Evolutionary conservation across 1,139 yeast species (phyloP), one percentile per base, ranked within the genome.

Genomic region (Candida sanyaensis): DNA sequence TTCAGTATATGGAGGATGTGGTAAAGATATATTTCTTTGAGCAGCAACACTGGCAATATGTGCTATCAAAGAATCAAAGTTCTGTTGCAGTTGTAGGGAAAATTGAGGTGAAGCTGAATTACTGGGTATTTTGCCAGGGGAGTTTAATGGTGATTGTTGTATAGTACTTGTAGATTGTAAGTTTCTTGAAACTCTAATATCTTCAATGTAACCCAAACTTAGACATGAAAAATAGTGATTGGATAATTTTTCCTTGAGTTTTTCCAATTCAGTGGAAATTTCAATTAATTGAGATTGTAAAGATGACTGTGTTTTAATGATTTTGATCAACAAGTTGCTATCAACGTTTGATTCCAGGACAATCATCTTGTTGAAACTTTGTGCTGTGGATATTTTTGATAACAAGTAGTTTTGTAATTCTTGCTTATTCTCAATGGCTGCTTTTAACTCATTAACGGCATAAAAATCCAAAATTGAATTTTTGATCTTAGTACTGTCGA

Each of bases 1-100:
- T 23, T 68, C 68, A 39, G 65, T 55, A 9, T 62, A 24, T 9
- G 64, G 55, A n/a, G 74, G 68, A 23, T 68, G 61, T 0, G 88
- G 87, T 33, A 84, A 63, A 2, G 65, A 52, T 2, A 82, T 66
- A 53, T 69, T 71, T 48, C 73, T 68, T 52, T 80, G 82, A 4
- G 78, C 85, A 0, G 87, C 83, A 8, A 73, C 59, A 1, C 84
- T 75, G 8, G 80, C 84, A 23, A 83, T 68, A 49, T 79, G 78
- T 1, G 84, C 69, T 36, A 82, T 71, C 24, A 83, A 59, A 29
- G 75, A 73, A 44, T 83, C 88, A 46, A 76, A 63, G 32, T 49
- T 41, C 37, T 45, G 29, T 40, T 42, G 33, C 41, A 45, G 42
- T 44, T 49, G 29, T 45, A 36, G 17, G 43, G 43, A 12, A 21